These are phyloP conservation scores for Bipolaris cookei DNA, from an alignment of 2,329 filamentous ascomycete species.

Conservation along the genomic window DNA sequence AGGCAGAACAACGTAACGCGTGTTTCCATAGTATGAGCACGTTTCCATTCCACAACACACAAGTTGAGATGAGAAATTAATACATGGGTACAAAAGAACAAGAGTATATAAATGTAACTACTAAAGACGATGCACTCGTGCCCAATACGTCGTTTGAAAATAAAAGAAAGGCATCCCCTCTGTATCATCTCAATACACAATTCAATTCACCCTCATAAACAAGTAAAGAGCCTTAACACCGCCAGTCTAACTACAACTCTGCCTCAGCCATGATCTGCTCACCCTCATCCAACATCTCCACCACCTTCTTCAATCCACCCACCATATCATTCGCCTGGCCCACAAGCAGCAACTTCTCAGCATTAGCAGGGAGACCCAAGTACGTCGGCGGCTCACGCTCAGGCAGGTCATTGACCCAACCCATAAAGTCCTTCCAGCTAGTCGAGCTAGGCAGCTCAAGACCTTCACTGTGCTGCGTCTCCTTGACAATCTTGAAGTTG, in stretches of 20 bases:
- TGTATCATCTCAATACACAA: neutral
- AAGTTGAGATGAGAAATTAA: neutral
- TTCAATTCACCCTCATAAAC: too few relatives aligned
- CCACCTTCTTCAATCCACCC: constrained; percentile 81
- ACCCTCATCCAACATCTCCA: constrained; percentile 88
- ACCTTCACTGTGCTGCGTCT: constrained; percentile 60
- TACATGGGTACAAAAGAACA: neutral
- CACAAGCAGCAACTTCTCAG: constrained; percentile 91
- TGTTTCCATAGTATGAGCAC: too few relatives aligned
- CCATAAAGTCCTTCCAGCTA: constrained; percentile 81
- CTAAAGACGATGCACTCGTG: neutral
- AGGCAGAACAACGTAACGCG: too few relatives aligned
- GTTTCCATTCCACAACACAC: neutral
- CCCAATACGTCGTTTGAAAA: neutral
- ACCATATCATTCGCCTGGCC: constrained; percentile 87
- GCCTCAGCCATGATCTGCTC: constrained; percentile 83
- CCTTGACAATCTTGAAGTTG: constrained; percentile 83
- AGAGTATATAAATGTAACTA: neutral
- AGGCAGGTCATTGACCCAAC: constrained; percentile 89
- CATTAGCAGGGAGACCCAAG: constrained; percentile 89
- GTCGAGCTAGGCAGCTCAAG: constrained; percentile 82
- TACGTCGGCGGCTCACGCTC: constrained; percentile 97
- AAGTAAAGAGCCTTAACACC: neutral
- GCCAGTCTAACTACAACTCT: neutral
- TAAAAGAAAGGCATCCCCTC: neutral